Conservation (phyloP, 2,329 filamentous ascomycete species). For the Amesomyces nigricolor region DNA sequence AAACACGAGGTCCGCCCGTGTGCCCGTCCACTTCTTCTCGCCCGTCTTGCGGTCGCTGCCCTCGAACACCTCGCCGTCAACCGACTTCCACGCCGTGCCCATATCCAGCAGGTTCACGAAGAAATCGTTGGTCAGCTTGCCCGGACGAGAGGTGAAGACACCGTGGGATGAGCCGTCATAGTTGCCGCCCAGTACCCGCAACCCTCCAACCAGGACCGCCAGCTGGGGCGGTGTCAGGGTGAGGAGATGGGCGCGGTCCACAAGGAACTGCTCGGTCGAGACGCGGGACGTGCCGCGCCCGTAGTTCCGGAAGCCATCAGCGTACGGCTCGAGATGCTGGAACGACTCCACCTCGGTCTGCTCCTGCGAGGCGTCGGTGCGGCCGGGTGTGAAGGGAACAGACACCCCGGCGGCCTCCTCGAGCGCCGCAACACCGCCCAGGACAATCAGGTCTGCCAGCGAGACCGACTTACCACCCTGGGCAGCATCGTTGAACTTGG, state of each 20-base stretch:
- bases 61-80: conserved; percentile 53
- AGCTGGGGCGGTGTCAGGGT: conserved; percentile 66
- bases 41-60: conserved; percentile 63
- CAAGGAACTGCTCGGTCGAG: conserved; percentile 61
- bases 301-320: conserved; percentile 79
- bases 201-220: conserved; percentile 64
- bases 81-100: conserved; percentile 57
- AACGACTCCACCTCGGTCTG: conserved; percentile 64
- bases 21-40: conserved; percentile 63
- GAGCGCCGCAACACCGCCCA: conserved; percentile 64
- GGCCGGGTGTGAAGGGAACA: conserved; percentile 69
- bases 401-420: conserved; percentile 61
- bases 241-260: conserved; percentile 67
- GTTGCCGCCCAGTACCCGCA: conserved; percentile 65
- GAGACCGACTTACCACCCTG: conserved; percentile 64
- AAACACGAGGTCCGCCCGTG: conserved; percentile 64
- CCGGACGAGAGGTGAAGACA: conserved; percentile 62
- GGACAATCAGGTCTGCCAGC: conserved; percentile 71
- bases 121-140: conserved; percentile 71
- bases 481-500: conserved; percentile 58
- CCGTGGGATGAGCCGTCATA: conserved; percentile 63
- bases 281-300: conserved; percentile 57
- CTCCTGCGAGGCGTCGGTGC: conserved; percentile 64
- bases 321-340: conserved; percentile 58
- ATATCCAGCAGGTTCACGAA: conserved; percentile 73